Conservation (phyloP, 305 asterid genomes). For the Fraxinus latifolia region DNA sequence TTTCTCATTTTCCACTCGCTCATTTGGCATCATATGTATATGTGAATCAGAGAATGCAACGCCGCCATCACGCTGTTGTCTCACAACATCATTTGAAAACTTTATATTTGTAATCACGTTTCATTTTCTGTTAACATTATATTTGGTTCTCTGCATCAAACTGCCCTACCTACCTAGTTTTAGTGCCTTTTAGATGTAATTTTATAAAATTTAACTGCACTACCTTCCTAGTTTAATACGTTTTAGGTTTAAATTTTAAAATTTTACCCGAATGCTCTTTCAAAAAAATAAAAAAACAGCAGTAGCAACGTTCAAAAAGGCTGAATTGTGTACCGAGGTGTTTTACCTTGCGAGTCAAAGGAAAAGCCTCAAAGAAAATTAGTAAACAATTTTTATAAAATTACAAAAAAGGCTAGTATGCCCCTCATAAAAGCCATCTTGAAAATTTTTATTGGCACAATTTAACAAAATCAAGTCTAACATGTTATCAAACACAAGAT, state of each 20-base stretch:
- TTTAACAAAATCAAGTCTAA: background rate
- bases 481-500: background rate
- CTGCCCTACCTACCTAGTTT: background rate
- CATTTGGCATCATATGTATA: background rate
- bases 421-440: background rate
- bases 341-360: background rate
- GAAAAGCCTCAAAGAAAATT: background rate
- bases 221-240: background rate
- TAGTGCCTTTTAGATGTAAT: background rate
- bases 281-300: background rate
- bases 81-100: background rate
- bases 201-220: background rate
- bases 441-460: background rate
- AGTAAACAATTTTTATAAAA: background rate
- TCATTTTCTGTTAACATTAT: background rate
- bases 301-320: background rate
- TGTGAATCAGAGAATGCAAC: background rate
- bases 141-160: background rate
- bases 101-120: background rate
- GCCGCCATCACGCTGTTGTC: background rate
- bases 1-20: background rate
- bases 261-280: background rate
- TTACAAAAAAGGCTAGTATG: background rate
- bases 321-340: background rate
- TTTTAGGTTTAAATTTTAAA: background rate